Conservation (phyloP, 2,329 filamentous ascomycete species). For the Penicillium palitans region DNA sequence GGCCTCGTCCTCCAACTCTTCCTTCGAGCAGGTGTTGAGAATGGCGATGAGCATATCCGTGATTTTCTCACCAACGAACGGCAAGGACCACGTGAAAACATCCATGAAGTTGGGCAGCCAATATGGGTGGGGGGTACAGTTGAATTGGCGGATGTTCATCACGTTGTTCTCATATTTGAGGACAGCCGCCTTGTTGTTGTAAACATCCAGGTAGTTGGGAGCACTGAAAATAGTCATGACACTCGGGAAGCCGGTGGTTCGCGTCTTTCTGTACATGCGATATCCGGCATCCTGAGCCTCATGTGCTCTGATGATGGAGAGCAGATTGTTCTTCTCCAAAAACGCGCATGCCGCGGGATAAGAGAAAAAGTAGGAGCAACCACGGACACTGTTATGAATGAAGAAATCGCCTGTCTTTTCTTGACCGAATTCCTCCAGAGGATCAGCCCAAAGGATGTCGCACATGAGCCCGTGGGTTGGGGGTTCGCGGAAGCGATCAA, state of each 20-base stretch:
- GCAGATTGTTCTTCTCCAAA: constrained; percentile 96
- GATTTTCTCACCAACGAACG: constrained; percentile 98
- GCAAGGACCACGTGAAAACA: constrained; percentile 99
- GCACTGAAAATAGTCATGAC: constrained; percentile 99
- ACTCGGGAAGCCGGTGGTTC: constrained; percentile 96
- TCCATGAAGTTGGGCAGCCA: constrained; percentile 99
- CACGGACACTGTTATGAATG: constrained; percentile 95
- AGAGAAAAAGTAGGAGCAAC: constrained; percentile 99
- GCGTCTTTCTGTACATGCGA: constrained; percentile 98
- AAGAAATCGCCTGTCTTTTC: constrained; percentile 98
- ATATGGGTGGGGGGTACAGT: constrained; percentile 98
- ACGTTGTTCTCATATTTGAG: constrained; percentile 99
- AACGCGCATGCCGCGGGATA: constrained; percentile 97
- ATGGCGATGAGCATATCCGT: constrained; percentile 99
- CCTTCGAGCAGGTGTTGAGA: constrained; percentile 97
- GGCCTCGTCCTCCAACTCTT: constrained; percentile 89
- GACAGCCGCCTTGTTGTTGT: constrained; percentile 99
- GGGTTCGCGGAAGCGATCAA: constrained; percentile 96
- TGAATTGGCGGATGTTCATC: constrained; percentile 99
- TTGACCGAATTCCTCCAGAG: constrained; percentile 95
- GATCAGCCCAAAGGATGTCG: constrained; percentile 98
- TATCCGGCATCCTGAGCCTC: constrained; percentile 98
- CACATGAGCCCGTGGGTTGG: constrained; percentile 98
- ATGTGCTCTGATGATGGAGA: constrained; percentile 95
- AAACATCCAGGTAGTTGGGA: constrained; percentile 97